Percentiles rank a stretch among this genome's conserved stretches.
phyloP scores from a whole-genome alignment of 2,329 filamentous ascomycete genomes.

The Scolecobasidium constrictum region DNA sequence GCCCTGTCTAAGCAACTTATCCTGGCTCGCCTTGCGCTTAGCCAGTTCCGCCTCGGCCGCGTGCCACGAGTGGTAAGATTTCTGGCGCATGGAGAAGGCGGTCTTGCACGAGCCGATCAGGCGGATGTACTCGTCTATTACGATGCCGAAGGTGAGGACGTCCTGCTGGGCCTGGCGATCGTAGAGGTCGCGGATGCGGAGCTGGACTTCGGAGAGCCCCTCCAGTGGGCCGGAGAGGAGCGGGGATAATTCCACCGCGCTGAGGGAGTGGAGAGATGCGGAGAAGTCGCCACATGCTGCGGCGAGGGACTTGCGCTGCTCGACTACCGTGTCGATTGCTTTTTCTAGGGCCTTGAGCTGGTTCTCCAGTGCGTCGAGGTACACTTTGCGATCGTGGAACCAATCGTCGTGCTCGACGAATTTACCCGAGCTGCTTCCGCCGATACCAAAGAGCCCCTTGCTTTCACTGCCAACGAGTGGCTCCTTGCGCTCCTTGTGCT shows the following conservation, averaged over 20 bases:
- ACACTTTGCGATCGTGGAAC: constrained; percentile 95
- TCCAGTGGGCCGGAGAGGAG: constrained; percentile 81
- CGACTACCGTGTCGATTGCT: constrained; percentile 85
- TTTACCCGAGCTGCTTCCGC: constrained; percentile 57
- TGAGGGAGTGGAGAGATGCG: constrained; percentile 80
- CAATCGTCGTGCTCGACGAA: constrained; percentile 99
- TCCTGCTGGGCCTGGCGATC: constrained; percentile 96
- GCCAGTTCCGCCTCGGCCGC: constrained; percentile 77
- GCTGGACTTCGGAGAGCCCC: constrained; percentile 82
- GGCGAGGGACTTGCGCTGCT: constrained; percentile 83
- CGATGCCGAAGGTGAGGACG: constrained; percentile 89
- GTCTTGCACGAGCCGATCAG: constrained; percentile 92
- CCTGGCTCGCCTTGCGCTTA: constrained; percentile 80
- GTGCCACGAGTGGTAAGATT: constrained; percentile 93
- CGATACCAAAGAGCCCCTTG: constrained; percentile 84
- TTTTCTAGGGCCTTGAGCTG: constrained; percentile 86
- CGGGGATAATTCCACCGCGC: constrained; percentile 84
- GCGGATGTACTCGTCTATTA: constrained; percentile 96
- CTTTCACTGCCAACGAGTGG: constrained; percentile 76
- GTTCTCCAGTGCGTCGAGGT: constrained; percentile 85
- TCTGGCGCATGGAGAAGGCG: constrained; percentile 84
- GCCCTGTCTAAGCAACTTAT: constrained; percentile 90
- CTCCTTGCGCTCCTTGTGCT: constrained; percentile 91
- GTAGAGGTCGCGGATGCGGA: constrained; percentile 90
- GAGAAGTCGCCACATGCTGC: constrained; percentile 93